phyloP scores from a whole-genome alignment of 768 basidiomycete species.

The Trametes cingulata region DNA sequence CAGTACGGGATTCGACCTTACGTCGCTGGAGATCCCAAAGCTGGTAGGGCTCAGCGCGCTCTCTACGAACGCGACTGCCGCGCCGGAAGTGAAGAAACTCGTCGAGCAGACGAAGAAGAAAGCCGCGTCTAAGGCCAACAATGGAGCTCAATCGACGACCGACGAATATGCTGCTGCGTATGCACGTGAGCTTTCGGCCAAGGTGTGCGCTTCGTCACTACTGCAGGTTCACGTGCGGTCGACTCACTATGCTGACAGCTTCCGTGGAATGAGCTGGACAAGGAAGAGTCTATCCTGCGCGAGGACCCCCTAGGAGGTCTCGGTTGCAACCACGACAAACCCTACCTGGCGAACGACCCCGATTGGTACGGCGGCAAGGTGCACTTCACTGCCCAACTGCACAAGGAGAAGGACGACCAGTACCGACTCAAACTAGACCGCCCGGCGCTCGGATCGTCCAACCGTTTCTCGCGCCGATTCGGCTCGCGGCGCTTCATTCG shows the following conservation, averaged over 20 bases:
- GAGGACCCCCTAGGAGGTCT: slow-evolving; percentile 40
- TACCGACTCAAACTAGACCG: slow-evolving; percentile 49
- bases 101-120: slow-evolving; percentile 1
- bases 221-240: neutral
- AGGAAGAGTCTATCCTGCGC: slow-evolving; percentile 46
- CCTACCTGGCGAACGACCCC: slow-evolving; percentile 26
- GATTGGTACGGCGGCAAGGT: slow-evolving; percentile 66
- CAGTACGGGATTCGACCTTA: slow-evolving; percentile 33
- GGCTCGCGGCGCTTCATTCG: slow-evolving; percentile 63
- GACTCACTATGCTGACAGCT: slow-evolving; percentile 37
- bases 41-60: slow-evolving; percentile 30
- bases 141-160: neutral
- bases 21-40: slow-evolving; percentile 31
- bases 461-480: slow-evolving; percentile 57
- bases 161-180: slow-evolving; percentile 10
- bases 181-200: slow-evolving; percentile 20
- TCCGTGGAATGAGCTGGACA: slow-evolving; percentile 65
- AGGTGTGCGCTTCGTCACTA: slow-evolving; percentile 14
- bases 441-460: slow-evolving; percentile 54
- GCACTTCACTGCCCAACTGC: slow-evolving; percentile 47
- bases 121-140: neutral
- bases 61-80: slow-evolving; percentile 32
- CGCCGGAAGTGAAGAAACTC: slow-evolving; percentile 9
- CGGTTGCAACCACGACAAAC: slow-evolving; percentile 37
- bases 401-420: slow-evolving; percentile 4